phyloP scores from a whole-genome alignment of 495 filamentous ascomycete species.

The Lophium mytilinum region DNA sequence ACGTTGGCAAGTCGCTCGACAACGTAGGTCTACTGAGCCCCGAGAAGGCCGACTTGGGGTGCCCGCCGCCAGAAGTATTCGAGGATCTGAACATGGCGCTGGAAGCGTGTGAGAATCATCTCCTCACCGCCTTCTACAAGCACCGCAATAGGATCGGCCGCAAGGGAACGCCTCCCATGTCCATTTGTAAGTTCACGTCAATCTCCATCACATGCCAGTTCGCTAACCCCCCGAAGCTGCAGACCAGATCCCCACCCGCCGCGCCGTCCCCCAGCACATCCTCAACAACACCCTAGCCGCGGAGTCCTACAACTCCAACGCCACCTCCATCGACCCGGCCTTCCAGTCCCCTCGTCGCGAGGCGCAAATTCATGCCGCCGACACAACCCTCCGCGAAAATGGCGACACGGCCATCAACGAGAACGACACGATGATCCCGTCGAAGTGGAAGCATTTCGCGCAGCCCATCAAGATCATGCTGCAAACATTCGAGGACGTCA shows the following conservation, averaged over 20 bases:
- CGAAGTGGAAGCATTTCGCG: conserved; percentile 72
- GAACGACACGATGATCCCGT: conserved; percentile 38
- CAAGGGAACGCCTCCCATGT: conserved; percentile 16
- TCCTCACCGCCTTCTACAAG: conserved; percentile 62
- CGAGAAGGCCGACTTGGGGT: conserved; percentile 47
- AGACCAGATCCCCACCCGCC: no score
- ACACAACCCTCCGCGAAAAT: conserved; percentile 58
- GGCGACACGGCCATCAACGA: conserved; percentile 30
- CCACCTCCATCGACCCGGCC: conserved; percentile 42
- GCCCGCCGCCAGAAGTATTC: conserved; percentile 55
- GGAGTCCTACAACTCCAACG: background rate
- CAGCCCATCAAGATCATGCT: conserved; percentile 86
- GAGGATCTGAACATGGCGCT: conserved; percentile 87
- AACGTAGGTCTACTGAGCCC: conserved; percentile 71
- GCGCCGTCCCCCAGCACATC: no score
- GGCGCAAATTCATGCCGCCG: conserved; percentile 71
- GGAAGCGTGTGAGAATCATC: conserved; percentile 91
- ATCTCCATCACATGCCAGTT: background rate
- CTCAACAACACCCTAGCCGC: no score
- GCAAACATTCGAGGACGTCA: conserved; percentile 83
- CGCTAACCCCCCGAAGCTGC: background rate
- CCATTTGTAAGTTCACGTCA: conserved; percentile 6
- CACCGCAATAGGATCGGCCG: conserved; percentile 8
- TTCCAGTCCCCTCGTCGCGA: conserved; percentile 71
- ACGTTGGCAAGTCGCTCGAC: conserved; percentile 66